Conservation (phyloP, 202 grass and related monocot species). For the Eragrostis tef region DNA sequence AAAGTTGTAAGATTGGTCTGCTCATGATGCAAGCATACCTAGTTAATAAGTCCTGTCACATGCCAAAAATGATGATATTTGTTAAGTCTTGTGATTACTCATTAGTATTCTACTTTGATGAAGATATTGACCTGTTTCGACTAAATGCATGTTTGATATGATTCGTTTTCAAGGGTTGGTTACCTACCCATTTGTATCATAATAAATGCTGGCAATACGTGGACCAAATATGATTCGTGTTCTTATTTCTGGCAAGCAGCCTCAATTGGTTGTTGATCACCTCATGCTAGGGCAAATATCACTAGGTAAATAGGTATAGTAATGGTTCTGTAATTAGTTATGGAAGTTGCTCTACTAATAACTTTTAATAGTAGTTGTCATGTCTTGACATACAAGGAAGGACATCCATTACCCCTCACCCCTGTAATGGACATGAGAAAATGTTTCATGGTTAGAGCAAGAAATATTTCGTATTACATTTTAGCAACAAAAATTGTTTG, state of each 20-base stretch:
- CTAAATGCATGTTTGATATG: too few species aligned
- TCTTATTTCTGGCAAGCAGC: background rate
- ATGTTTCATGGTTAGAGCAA: too few species aligned
- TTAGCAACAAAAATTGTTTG: background rate
- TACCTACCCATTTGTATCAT: background rate
- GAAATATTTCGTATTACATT: background rate
- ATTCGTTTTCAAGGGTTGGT: background rate
- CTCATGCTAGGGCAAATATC: background rate
- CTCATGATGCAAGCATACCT: too few species aligned
- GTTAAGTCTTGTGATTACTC: too few species aligned
- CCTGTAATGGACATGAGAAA: background rate
- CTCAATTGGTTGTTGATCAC: background rate
- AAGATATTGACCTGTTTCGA: too few species aligned
- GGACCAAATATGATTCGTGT: background rate
- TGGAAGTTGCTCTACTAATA: constrained; percentile 10
- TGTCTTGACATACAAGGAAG: constrained; percentile 21
- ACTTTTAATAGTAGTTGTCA: constrained; percentile 16
- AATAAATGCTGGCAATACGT: background rate
- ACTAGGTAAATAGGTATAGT: background rate
- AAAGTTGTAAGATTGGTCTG: too few species aligned
- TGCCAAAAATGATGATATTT: too few species aligned
- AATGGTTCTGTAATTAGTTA: constrained; percentile 13
- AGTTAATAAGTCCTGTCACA: too few species aligned
- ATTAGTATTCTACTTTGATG: background rate
- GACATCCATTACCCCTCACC: background rate